Base-by-base conservation (phyloP, 106 monocot genomes). In the Acorus calamus region DNA sequence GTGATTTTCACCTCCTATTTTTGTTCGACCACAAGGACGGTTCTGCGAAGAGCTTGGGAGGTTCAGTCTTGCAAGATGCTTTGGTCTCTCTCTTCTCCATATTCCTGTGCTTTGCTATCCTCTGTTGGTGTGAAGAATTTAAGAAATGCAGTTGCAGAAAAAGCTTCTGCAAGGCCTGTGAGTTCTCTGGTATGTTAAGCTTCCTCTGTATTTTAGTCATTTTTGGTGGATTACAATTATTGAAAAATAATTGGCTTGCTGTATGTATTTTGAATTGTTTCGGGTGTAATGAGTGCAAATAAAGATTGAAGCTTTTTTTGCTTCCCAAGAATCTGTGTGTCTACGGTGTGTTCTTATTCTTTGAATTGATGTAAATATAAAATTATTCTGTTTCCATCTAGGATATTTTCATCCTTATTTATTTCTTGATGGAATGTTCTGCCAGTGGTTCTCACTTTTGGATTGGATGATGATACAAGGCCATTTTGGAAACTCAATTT, bases 121-220 rank as follows among this genome's bases (percentile, higher is more conserved):
- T 60, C 3, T 46, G 9, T 8, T 44, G 60, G 60, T 60, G 45
- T 60, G 43, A 11, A 60, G 60, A 46, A 60, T 7, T 45, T 46
- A 11, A 45, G 46, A 46, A 14, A 13, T 6, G 11, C 46, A 44
- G 66, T 55, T 45, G 53, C 66, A 45, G 53, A 53, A 55, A 11
- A 53, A 49, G 3, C 44, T 47, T 12, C 49, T 45, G 14, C 5
- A 9, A 3, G 54, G 6, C 2, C 13, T 65, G 65, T 65, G 53
- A 65, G 65, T 65, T 53, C 65, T 11, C 47, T 53, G 54, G 14
- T 65, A 8, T 53, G 28, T 53, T 53, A 10, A 11, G 53, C 10
- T 51, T 65, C 8, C 42, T 58, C 51, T 65, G 53, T 65, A 65
- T 41, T 65, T 45, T 55, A 55, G 66, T n/a, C 66, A 66, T 66